Conservation (phyloP, 306 rosid species). For the Lupinus albus region DNA sequence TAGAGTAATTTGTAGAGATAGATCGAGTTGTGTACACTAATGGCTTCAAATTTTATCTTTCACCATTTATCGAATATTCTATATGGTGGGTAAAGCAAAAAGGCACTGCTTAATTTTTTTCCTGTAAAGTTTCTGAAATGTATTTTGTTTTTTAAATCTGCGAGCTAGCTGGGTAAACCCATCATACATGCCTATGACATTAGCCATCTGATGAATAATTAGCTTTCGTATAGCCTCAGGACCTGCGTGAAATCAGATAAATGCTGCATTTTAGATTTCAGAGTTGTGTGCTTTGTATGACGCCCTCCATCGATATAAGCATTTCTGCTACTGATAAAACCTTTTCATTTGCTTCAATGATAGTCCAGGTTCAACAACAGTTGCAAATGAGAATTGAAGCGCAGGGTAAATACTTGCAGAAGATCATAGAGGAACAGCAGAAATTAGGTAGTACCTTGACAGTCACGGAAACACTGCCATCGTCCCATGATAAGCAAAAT, state of each 20-base stretch:
- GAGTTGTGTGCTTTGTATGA: conserved; percentile 20
- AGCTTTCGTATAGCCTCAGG: no score
- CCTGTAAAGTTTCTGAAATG: neutral
- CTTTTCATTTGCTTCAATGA: conserved; percentile 34
- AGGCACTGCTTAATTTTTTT: conserved; percentile 1
- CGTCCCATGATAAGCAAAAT: conserved; percentile 59
- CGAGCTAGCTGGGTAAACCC: conserved; percentile 26
- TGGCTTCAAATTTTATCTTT: conserved; percentile 16
- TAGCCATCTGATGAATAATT: conserved; percentile 15
- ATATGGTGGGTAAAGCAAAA: neutral
- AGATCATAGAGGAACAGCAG: conserved; percentile 98
- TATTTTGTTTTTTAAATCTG: neutral
- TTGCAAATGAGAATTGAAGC: conserved; percentile 99
- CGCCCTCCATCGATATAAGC: conserved; percentile 8
- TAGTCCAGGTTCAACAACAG: conserved; percentile 90
- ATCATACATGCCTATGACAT: conserved; percentile 6
- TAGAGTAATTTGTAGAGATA: neutral
- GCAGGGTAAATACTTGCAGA: conserved; percentile 94
- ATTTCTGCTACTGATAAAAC: conserved; percentile 28
- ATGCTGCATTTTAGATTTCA: conserved; percentile 28
- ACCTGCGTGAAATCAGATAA: conserved; percentile 15
- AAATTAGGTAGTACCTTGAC: conserved; percentile 73
- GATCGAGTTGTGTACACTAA: neutral
- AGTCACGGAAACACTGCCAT: conserved; percentile 55
- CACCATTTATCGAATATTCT: conserved; percentile 8